A percentile compares a stretch with the other conserved stretches of the same genome.
phyloP scores from a whole-genome alignment of 441 rosid genomes.

The Biscutella laevigata region DNA sequence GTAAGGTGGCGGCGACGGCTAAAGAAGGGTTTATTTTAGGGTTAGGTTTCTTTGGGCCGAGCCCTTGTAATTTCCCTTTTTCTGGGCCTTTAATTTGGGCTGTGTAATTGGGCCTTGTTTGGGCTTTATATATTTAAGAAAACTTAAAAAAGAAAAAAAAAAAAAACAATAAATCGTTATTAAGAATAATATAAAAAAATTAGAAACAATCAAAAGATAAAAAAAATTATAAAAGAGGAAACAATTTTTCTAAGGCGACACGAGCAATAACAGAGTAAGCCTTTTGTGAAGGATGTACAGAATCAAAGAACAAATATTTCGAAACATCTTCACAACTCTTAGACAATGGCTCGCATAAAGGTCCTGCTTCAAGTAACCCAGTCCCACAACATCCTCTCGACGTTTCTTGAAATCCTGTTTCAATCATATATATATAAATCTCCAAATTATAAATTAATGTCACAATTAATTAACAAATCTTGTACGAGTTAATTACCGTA shows the following conservation, averaged over 20 bases:
- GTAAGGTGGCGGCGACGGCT: no score
- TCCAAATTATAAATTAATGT: neutral
- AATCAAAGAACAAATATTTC: constrained; percentile 39
- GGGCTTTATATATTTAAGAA: no score
- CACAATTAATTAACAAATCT: neutral
- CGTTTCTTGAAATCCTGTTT: constrained; percentile 36
- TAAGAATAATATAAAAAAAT: neutral
- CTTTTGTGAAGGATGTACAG: constrained; percentile 38
- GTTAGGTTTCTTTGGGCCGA: no score
- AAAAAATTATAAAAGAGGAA: constrained; percentile 16
- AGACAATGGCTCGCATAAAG: constrained; percentile 27
- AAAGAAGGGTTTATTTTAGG: no score
- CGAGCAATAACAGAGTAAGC: constrained; percentile 26
- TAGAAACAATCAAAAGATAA: no score
- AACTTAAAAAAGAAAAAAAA: neutral
- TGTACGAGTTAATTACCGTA: constrained; percentile 30
- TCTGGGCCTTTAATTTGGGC: no score
- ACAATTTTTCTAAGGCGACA: neutral
- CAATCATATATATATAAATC: neutral
- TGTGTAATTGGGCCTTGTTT: no score
- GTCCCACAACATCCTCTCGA: constrained; percentile 44
- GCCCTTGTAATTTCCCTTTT: no score
- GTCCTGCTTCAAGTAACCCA: constrained; percentile 35
- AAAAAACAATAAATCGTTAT: no score
- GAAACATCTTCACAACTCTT: constrained; percentile 31